Percentiles rank a stretch among this genome's conserved stretches.
These are phyloP conservation scores for Rhynchospora breviuscula DNA, from an alignment of 176 grass and related monocot species.

Conservation along the genomic window DNA sequence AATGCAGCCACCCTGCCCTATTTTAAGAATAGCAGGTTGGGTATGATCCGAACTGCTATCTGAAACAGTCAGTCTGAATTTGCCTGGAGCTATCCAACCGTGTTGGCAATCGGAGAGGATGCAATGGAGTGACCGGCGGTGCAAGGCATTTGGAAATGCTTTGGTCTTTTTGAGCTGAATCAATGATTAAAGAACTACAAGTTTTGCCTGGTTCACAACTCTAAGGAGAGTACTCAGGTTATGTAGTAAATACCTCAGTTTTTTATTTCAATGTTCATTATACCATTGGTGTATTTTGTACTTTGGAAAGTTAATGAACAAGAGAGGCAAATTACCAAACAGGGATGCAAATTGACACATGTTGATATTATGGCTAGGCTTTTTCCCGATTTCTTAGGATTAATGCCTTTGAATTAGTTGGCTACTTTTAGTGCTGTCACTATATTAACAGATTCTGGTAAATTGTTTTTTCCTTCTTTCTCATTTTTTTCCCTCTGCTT, in stretches of 20 bases:
- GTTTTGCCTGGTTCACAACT: neutral
- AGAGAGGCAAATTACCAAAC: neutral
- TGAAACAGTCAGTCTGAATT: neutral
- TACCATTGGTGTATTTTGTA: neutral
- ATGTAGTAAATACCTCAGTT: neutral
- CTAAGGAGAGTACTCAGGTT: neutral
- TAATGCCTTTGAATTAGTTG: neutral
- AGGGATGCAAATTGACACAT: neutral
- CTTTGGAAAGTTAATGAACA: neutral
- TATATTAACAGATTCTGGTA: neutral
- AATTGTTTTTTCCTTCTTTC: neutral
- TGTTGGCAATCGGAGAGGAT: neutral
- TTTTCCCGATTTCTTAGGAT: neutral
- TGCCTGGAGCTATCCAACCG: neutral
- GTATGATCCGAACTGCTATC: neutral
- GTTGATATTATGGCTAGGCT: neutral
- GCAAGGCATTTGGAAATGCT: neutral
- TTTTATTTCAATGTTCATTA: conserved; percentile 12
- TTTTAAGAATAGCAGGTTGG: neutral
- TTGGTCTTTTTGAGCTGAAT: neutral
- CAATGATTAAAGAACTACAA: neutral
- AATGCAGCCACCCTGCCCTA: neutral
- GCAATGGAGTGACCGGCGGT: neutral
- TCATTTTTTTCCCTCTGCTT: neutral
- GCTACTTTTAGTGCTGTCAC: neutral